Base-by-base conservation (phyloP, 2,329 filamentous ascomycete species). In the Celoporthe dispersa region DNA sequence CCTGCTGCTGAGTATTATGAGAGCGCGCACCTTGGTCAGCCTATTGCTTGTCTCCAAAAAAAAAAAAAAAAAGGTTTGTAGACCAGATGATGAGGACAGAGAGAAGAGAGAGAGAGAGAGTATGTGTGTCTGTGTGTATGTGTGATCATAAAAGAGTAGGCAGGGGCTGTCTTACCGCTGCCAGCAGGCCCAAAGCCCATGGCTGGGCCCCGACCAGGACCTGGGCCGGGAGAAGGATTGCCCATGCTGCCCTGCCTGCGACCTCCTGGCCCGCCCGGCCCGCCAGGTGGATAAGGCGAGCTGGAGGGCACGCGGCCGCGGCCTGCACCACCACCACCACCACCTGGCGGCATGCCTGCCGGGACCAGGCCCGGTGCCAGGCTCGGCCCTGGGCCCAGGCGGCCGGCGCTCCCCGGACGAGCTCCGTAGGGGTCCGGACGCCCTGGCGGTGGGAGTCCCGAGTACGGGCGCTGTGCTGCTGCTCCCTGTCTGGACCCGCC, bases 371-470 rank as follows among this genome's bases (percentile, higher is more conserved):
- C 70, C 9, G 70, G 70, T 3, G 39, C 68, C 33, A 72, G 59
- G 28, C 66, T 72, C 41, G 68, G 68, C 22, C 74, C 75, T 28
- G 75, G 75, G 25, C 75, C 64, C 4, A 44, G 61, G 33, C 69
- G 69, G 72, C 75, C 57, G 25, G 73, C 75, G 76, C 74, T 83
- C 73, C 76, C 83, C 76, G 80, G 86, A 73, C 84, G 86, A 74
- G 85, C 87, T 51, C 86, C 85, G 74, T 88, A 88, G 0, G 86
- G 83, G 73, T 85, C 84, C 67, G 86, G 84, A 2, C 84, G 83
- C 71, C 51, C 64, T 25, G 68, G 68, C 3, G 55, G 37, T 12
- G 68, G 68, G 22, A 63, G 68, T 62, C 64, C 57, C 16, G 63
- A 51, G 44, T 72, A 61, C 53, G 66, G 55, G 19, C 65, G 48